Evolutionary conservation across 2,329 filamentous ascomycete genomes (phyloP), one percentile per base, ranked within the genome.

Genomic region (Ceratocystis albifundus): DNA sequence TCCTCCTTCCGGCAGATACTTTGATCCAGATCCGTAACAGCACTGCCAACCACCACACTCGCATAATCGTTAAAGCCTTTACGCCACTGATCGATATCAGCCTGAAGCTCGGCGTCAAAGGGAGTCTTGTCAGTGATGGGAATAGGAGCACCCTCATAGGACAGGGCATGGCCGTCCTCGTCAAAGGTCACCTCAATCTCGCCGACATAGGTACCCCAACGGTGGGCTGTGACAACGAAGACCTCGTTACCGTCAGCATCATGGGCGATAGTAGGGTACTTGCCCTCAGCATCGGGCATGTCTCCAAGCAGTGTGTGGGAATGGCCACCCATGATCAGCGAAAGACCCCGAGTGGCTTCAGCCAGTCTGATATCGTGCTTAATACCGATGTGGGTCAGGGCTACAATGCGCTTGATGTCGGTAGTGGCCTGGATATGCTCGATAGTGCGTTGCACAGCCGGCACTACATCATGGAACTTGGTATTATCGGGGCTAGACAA

Each of bases 201-300:
- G 67, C 85, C 85, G 1, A 88, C 74, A 66, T 87, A 87, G 74
- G 87, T 83, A 64, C 85, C 85, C 85, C 85, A 88, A 69, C 84
- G 80, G 72, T 84, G 88, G 1, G 84, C 82, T 6, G 84, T 86
- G 20, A 88, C 85, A 70, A 87, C 80, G 71, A 87, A 88, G 62
- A 88, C 85, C 70, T 88, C 85, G 44, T 87, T 82, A 57, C 83
- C 84, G 62, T 83, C 80, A 69, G 78, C 74, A 72, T 88, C 86
- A 32, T 80, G 74, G 64, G 80, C 79, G 63, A 88, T 83, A 15
- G 85, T 88, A 1, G 85, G 85, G 71, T 88, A 88, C 7, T 80
- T 77, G 44, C 84, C 85, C 70, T 79, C 76, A 15, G 84, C 80
- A 28, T 77, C 78, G n/a, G 77, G 73, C 76, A 85, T 82, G 71